Evolutionary conservation across 768 basidiomycete genomes (phyloP).

Genomic region (Podaxis mareebaensis): DNA sequence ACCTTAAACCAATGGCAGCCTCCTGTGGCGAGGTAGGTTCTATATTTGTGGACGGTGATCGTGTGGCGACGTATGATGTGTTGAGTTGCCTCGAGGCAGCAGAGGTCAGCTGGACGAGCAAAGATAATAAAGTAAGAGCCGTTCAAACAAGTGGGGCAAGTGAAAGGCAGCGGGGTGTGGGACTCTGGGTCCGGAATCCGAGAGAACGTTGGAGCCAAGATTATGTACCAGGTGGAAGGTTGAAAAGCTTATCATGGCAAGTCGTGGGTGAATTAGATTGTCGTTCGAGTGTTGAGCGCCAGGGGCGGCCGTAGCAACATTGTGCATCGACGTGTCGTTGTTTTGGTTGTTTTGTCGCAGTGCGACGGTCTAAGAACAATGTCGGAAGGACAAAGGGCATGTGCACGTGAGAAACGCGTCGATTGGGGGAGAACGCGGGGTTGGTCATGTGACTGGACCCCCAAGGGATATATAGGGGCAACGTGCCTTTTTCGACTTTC

Average conservation of each 20-base stretch:
- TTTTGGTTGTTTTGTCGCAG: too few relatives aligned
- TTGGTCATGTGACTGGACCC: neutral
- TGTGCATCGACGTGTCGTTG: too few relatives aligned
- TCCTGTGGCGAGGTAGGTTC: neutral
- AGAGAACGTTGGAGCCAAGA: too few relatives aligned
- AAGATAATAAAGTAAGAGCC: neutral
- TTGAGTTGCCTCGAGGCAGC: neutral
- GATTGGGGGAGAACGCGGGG: neutral
- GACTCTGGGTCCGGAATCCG: too few relatives aligned
- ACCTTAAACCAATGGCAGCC: neutral
- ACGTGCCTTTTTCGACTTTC: neutral
- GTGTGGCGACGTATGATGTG: neutral
- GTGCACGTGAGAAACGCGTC: neutral
- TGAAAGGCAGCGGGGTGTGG: too few relatives aligned
- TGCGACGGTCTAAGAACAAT: neutral
- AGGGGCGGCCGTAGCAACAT: too few relatives aligned
- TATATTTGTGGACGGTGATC: neutral
- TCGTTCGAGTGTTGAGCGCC: too few relatives aligned
- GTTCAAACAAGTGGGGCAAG: neutral
- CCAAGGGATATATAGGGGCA: neutral
- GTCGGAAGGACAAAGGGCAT: neutral
- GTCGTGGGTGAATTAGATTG: too few relatives aligned
- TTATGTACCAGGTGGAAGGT: too few relatives aligned
- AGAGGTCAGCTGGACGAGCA: neutral
- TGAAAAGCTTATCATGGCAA: too few relatives aligned